These are phyloP conservation scores for Agrocybe praecox DNA, from an alignment of 768 basidiomycete species.

Conservation along the genomic window DNA sequence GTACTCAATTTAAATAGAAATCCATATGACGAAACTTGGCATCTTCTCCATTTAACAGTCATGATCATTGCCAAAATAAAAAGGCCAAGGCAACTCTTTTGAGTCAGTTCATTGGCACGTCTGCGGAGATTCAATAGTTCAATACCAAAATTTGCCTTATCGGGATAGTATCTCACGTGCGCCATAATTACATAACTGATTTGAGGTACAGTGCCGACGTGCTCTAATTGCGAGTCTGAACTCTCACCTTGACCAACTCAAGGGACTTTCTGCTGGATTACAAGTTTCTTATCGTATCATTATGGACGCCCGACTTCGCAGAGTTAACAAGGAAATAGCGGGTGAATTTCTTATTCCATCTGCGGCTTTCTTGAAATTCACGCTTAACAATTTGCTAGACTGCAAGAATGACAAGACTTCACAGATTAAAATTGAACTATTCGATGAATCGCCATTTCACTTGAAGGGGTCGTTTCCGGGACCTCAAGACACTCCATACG, in stretches of 20 bases:
- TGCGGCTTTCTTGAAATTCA: background rate
- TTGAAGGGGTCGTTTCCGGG: slow-evolving; percentile 90
- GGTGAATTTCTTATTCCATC: slow-evolving; percentile 43
- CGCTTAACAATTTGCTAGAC: slow-evolving; percentile 48
- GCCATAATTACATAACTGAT: no score
- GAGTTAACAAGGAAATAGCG: slow-evolving; percentile 93
- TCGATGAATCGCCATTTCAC: slow-evolving; percentile 91
- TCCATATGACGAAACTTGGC: no score
- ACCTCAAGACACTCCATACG: slow-evolving; percentile 91
- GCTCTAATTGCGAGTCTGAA: background rate
- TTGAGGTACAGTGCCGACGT: no score
- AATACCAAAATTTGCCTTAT: no score
- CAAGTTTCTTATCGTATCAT: slow-evolving; percentile 11
- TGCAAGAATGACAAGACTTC: slow-evolving; percentile 96
- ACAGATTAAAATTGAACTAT: slow-evolving; percentile 81
- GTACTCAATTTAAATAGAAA: no score
- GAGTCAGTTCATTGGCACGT: no score
- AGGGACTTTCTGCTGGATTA: background rate
- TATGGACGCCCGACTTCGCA: slow-evolving; percentile 88
- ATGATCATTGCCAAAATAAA: no score
- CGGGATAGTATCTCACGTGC: no score
- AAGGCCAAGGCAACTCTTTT: no score
- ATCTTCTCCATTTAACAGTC: no score
- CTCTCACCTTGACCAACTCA: slow-evolving; percentile 1
- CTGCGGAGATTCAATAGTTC: no score